Percentiles rank a stretch among this genome's conserved stretches.
phyloP scores from a whole-genome alignment of 139 green algal genomes.

The Gonium pectorale region DNA sequence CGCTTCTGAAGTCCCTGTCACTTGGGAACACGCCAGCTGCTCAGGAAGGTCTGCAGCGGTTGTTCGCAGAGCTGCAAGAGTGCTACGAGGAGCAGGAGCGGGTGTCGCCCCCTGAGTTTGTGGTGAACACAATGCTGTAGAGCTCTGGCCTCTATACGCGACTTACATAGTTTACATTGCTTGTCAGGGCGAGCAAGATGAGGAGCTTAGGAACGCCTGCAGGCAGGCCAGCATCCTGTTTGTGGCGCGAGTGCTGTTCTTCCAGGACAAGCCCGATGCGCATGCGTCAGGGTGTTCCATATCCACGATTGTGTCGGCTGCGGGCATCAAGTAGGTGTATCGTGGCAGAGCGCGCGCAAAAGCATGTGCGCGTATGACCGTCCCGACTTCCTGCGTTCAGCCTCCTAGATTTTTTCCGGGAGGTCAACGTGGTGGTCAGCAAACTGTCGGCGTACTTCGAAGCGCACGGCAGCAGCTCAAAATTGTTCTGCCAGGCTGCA shows the following conservation, averaged over 20 bases:
- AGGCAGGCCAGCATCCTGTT: slow-evolving; percentile 26
- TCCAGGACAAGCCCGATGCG: background rate
- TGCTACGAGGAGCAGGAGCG: slow-evolving; percentile 12
- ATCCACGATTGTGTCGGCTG: slow-evolving; percentile 42
- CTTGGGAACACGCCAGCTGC: background rate
- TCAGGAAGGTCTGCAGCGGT: background rate
- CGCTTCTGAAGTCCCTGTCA: background rate
- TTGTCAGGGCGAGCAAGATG: slow-evolving; percentile 16
- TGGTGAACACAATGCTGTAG: background rate
- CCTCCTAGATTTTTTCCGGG: slow-evolving; percentile 62
- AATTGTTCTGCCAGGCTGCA: slow-evolving; percentile 32
- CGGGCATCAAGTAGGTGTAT: slow-evolving; percentile 47
- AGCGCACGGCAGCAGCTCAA: background rate
- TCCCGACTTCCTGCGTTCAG: slow-evolving; percentile 8
- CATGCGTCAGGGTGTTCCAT: slow-evolving; percentile 21
- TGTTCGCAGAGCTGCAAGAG: slow-evolving; percentile 14
- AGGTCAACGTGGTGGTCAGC: slow-evolving; percentile 54
- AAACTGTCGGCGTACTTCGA: slow-evolving; percentile 54
- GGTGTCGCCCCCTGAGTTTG: background rate
- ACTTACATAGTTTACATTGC: background rate
- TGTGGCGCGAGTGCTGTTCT: slow-evolving; percentile 25
- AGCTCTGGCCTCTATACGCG: no score
- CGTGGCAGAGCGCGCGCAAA: background rate
- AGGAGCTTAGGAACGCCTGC: slow-evolving; percentile 46
- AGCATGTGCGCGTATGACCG: background rate